These are phyloP conservation scores for Leptomonas pyrrhocoris DNA, from an alignment of 208 protist genomes.

Conservation along the genomic window DNA sequence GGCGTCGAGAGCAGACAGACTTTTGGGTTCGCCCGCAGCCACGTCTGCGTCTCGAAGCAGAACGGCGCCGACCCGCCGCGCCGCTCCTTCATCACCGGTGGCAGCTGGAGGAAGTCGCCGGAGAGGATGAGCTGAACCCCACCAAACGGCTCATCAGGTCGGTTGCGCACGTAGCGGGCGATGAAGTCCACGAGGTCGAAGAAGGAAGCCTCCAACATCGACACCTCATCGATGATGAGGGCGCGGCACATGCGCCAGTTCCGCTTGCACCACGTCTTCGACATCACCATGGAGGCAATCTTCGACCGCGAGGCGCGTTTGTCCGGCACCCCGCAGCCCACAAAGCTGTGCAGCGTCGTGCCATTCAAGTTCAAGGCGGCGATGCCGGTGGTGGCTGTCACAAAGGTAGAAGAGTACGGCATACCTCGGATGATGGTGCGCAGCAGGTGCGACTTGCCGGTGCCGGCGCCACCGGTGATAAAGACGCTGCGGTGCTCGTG, in stretches of 20 bases:
- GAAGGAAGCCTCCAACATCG: conserved; percentile 84
- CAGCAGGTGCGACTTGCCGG: conserved; percentile 88
- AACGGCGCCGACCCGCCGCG: conserved; percentile 23
- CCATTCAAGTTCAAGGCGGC: conserved; percentile 88
- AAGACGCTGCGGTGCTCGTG: conserved; percentile 65
- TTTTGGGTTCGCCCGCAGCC: conserved; percentile 57
- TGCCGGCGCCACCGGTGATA: no score
- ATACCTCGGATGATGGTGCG: conserved; percentile 69
- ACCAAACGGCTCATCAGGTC: conserved; percentile 73
- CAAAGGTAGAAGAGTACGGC: conserved; percentile 54
- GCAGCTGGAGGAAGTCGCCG: conserved; percentile 94
- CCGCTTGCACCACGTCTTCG: conserved; percentile 29
- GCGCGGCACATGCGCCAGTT: conserved; percentile 66
- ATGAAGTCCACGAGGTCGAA: conserved; percentile 85
- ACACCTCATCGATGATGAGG: conserved; percentile 93
- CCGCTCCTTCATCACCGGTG: conserved; percentile 56
- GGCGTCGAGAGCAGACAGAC: conserved; percentile 67
- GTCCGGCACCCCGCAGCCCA: conserved; percentile 71
- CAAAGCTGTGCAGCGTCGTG: conserved; percentile 87
- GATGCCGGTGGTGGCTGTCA: conserved; percentile 88
- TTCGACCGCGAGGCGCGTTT: conserved; percentile 14
- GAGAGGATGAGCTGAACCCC: conserved; percentile 92
- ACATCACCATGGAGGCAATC: conserved; percentile 38
- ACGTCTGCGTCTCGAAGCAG: conserved; percentile 81
- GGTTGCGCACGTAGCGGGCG: conserved; percentile 66